Evolutionary conservation across 768 basidiomycete species (phyloP).

Genomic region (Chalciporus sphaerocephalus): DNA sequence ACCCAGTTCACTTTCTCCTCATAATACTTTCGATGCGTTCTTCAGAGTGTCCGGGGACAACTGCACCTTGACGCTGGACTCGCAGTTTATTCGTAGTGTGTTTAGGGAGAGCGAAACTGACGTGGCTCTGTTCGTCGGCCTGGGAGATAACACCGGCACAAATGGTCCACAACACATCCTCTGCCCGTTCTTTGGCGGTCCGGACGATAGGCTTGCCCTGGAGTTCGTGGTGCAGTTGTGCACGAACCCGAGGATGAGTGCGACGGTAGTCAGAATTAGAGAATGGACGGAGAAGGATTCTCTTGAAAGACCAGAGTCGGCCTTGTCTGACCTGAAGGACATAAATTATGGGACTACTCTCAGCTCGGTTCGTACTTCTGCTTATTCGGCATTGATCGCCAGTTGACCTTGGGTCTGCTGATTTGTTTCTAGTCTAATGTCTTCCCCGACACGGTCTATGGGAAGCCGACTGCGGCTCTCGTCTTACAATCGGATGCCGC

Average conservation of each 20-base stretch:
- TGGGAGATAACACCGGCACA: slow-evolving; percentile 36
- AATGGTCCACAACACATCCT: slow-evolving; percentile 57
- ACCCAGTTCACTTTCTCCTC: slow-evolving; percentile 11
- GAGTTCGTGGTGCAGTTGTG: slow-evolving; percentile 79
- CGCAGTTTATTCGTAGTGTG: slow-evolving; percentile 81
- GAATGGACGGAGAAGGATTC: slow-evolving; percentile 39
- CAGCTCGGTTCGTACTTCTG: slow-evolving; percentile 8
- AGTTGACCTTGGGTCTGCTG: slow-evolving; percentile 1
- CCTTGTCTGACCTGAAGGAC: slow-evolving; percentile 56
- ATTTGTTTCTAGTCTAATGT: slow-evolving; percentile 38
- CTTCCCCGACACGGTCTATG: slow-evolving; percentile 72
- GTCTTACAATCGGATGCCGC: slow-evolving; percentile 75
- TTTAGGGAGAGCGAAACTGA: slow-evolving; percentile 70
- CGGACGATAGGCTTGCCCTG: slow-evolving; percentile 86
- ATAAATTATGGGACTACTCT: slow-evolving; percentile 19
- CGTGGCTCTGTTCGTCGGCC: slow-evolving; percentile 84
- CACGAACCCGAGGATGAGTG: slow-evolving; percentile 53
- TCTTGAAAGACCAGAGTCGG: slow-evolving; percentile 48
- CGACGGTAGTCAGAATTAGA: slow-evolving; percentile 65
- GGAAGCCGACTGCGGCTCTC: slow-evolving; percentile 55
- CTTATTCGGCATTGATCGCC: not conserved
- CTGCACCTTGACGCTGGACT: slow-evolving; percentile 56
- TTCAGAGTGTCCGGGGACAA: slow-evolving; percentile 57
- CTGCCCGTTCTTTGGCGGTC: slow-evolving; percentile 90
- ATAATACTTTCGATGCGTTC: slow-evolving; percentile 73